Base-by-base conservation (phyloP, 2,329 filamentous ascomycete species). In the Mycogone perniciosa region DNA sequence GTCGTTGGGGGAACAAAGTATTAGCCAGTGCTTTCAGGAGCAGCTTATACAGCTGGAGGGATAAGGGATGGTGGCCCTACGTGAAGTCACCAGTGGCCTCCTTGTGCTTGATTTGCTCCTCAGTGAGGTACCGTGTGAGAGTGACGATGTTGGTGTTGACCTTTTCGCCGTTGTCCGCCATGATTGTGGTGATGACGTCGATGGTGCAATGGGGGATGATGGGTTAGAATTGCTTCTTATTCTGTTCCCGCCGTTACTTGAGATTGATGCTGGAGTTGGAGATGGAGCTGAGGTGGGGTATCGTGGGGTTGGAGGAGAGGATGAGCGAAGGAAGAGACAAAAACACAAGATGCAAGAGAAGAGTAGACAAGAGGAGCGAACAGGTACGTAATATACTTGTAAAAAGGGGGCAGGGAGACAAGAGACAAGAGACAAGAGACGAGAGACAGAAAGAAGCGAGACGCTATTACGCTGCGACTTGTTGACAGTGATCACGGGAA, bases 51-150 rank as follows among this genome's bases (percentile, higher is more conserved):
- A 34, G n/a, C 6, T 9, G 26, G 11, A 26, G 46, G 39, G 20
- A 13, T 20, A 20, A 30, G 38, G 31, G 37, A 39, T 20, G 31
- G 40, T 13, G 20, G 13, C 73, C 86, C 55, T 79, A 96, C 89
- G 93, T 99, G 74, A 99, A 99, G 75, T 99, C 93, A 75, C 93
- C 93, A 10, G 91, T 96, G 48, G 93, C 93, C 69, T 97, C 90
- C 67, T 86, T 86, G 74, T 95, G 84, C 72, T 96, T 96, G 56
- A 79, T 73, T 71, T 99, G 93, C 75, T 96, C 91, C 76, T 99
- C 93, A 31, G 90, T 97, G 62, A 99, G 80, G 78, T 93, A 96
- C 56, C 93, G 82, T 39, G 93, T 96, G 62, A 99, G 83, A 50
- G 93, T 97, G 67, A 97, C 80, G 66, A 99, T 97, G 71, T 96